Evolutionary conservation across 2,329 filamentous ascomycete species (phyloP).

Genomic region (Acrodontium crateriforme): DNA sequence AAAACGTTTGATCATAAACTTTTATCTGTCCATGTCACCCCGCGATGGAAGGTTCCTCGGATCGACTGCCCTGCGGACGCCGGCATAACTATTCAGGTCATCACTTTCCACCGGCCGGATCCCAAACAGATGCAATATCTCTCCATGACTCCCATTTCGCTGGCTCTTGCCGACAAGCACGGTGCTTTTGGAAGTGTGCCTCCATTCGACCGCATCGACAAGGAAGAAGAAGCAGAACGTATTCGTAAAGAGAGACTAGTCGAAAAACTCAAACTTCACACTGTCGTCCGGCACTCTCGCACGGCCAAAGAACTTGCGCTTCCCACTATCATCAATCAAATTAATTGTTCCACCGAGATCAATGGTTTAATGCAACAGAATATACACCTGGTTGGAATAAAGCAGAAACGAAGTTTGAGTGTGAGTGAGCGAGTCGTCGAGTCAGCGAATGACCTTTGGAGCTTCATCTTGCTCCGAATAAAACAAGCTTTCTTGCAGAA

Average conservation of each 20-base stretch:
- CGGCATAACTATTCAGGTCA: conserved; percentile 66
- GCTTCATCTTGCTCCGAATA: conserved; percentile 53
- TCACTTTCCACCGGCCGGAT: conserved; percentile 75
- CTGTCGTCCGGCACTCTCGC: conserved; percentile 59
- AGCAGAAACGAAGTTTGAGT: conserved; percentile 72
- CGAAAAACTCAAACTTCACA: conserved; percentile 79
- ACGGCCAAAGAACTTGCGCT: conserved; percentile 75
- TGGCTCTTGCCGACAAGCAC: conserved; percentile 66
- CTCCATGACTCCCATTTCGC: conserved; percentile 74
- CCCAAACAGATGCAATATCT: conserved; percentile 92
- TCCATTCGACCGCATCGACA: conserved; percentile 47
- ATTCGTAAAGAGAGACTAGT: conserved; percentile 54
- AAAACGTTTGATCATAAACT: conserved; percentile 51
- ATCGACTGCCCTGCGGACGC: conserved; percentile 55
- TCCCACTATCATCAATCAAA: conserved; percentile 72
- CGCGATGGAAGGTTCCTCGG: conserved; percentile 45
- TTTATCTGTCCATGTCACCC: conserved; percentile 45
- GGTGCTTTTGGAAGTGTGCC: conserved; percentile 24
- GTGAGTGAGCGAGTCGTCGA: conserved; percentile 91
- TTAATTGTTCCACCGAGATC: conserved; percentile 91
- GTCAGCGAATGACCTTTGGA: conserved; percentile 75
- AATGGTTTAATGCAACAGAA: conserved; percentile 79
- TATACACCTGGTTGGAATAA: conserved; percentile 66
- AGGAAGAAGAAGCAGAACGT: conserved; percentile 55
- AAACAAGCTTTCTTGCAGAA: conserved; percentile 62